These are phyloP conservation scores for Metschnikowia borealis DNA, from an alignment of 805 yeast species.

Conservation along the genomic window DNA sequence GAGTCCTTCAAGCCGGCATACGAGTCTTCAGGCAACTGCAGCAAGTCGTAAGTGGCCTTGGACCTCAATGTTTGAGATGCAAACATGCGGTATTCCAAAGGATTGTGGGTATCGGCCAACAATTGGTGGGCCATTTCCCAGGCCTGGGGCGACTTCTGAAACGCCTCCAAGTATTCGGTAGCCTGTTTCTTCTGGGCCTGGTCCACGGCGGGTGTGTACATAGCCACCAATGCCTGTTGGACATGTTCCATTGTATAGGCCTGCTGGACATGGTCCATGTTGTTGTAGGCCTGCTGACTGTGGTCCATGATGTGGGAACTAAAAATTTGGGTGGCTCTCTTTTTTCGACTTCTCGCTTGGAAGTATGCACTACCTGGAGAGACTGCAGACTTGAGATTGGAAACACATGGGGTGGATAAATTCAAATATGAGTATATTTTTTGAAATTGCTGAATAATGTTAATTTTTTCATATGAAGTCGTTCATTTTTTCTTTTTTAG, in stretches of 20 bases:
- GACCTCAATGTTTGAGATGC: slow-evolving; percentile 89
- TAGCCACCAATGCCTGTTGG: slow-evolving; percentile 44
- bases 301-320: neutral
- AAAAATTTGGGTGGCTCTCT: neutral
- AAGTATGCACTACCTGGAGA: neutral
- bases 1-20: slow-evolving; percentile 62
- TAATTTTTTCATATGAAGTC: too few species aligned
- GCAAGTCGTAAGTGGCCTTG: slow-evolving; percentile 76
- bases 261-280: neutral
- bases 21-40: slow-evolving; percentile 57
- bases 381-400: too few species aligned
- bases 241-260: slow-evolving; percentile 31
- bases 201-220: slow-evolving; percentile 40
- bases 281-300: neutral
- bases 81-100: slow-evolving; percentile 67
- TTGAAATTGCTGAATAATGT: too few species aligned
- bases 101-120: slow-evolving; percentile 32
- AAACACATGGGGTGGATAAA: too few species aligned
- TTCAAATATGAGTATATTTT: too few species aligned
- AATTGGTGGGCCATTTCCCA: slow-evolving; percentile 70
- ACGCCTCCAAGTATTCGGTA: slow-evolving; percentile 60
- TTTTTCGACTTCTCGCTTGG: slow-evolving; percentile 1
- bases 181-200: slow-evolving; percentile 49
- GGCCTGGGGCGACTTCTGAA: slow-evolving; percentile 79
- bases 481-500: too few species aligned